phyloP scores from a whole-genome alignment of 495 filamentous ascomycete species.

The Hypoxylon trugodes region DNA sequence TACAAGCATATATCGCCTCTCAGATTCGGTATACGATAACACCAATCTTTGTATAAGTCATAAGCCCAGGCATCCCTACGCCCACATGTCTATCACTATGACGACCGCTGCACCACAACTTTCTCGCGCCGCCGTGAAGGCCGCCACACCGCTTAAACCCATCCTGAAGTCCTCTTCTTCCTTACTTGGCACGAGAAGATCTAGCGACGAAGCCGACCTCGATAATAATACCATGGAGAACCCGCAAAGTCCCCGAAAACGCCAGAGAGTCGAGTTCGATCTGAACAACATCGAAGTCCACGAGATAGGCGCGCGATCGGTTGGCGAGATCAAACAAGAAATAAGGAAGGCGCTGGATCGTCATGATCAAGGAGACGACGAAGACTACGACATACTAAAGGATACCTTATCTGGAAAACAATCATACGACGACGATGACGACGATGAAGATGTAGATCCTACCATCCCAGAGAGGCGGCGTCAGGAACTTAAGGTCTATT shows the following conservation, averaged over 20 bases:
- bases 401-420: constrained; percentile 55
- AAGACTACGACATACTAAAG: constrained; percentile 77
- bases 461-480: constrained; percentile 55
- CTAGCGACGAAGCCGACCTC: constrained; percentile 51
- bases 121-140: constrained; percentile 29
- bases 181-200: constrained; percentile 47
- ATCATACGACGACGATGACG: constrained; percentile 46
- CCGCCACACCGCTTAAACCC: constrained; percentile 50
- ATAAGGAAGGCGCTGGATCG: constrained; percentile 76
- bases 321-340: constrained; percentile 72
- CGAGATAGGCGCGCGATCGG: constrained; percentile 54
- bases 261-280: constrained; percentile 74
- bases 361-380: constrained; percentile 71
- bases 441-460: constrained; percentile 47
- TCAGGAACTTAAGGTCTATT: constrained; percentile 71
- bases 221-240: constrained; percentile 51
- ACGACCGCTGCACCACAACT: constrained; percentile 41
- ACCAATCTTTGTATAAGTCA: neutral
- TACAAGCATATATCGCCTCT: constrained; percentile 5
- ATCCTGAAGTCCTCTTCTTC: constrained; percentile 54
- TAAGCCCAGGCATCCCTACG: no score
- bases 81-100: constrained; percentile 39
- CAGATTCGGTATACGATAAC: constrained; percentile 7
- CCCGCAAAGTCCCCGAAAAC: constrained; percentile 53
- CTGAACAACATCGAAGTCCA: constrained; percentile 72